Percentiles rank a stretch among this genome's conserved stretches.
phyloP scores from a whole-genome alignment of 2,329 filamentous ascomycete species.

The Botryotinia convoluta region DNA sequence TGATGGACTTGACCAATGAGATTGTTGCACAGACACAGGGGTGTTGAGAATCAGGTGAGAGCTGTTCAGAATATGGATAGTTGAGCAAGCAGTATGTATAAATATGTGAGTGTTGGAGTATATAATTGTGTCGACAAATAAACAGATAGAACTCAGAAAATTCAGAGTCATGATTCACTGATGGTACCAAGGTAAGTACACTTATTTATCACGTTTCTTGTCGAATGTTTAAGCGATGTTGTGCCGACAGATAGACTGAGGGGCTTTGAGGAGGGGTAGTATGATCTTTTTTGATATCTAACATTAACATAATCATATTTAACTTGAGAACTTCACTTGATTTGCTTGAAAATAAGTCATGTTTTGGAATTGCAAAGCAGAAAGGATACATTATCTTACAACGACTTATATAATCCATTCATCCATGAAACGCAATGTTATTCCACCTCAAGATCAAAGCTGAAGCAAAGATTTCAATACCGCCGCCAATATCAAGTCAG shows the following conservation, averaged over 20 bases:
- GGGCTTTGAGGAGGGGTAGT: too few species aligned
- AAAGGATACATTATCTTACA: not conserved
- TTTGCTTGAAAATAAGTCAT: not conserved
- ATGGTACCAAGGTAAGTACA: not conserved
- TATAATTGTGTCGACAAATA: not conserved
- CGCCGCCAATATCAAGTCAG: not conserved
- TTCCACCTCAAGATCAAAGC: not conserved
- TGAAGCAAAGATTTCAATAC: not conserved
- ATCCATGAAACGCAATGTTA: not conserved
- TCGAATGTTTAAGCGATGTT: not conserved
- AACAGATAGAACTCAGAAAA: accelerated
- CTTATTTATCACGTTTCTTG: not conserved
- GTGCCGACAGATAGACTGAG: not conserved
- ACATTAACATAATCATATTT: not conserved
- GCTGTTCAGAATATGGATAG: not conserved
- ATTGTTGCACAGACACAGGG: not conserved
- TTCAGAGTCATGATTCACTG: not conserved
- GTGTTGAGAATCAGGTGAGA: not conserved
- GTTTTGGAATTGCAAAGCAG: not conserved
- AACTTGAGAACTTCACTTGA: not conserved
- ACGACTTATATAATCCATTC: not conserved
- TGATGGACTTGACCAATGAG: not conserved
- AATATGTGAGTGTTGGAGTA: not conserved
- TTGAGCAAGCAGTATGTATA: not conserved
- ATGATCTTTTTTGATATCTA: not conserved